phyloP scores from a whole-genome alignment of 179 eudicot genomes.

The Pouteria campechiana region DNA sequence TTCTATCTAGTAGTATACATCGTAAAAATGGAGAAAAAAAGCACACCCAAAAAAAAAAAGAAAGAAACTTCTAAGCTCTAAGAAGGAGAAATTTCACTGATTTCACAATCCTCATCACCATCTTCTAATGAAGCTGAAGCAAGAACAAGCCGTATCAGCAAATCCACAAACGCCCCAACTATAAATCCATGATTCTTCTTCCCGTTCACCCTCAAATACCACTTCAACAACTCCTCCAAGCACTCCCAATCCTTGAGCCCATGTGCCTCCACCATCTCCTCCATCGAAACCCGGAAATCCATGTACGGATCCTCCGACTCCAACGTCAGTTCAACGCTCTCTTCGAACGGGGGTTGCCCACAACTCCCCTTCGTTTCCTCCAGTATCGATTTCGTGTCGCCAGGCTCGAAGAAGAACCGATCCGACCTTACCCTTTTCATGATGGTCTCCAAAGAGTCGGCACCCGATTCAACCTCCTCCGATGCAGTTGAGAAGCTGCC shows the following conservation, averaged over 20 bases:
- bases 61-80: too few species aligned
- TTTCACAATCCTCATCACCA: too few species aligned
- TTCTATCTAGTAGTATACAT: too few species aligned
- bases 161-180: slow-evolving; percentile 50
- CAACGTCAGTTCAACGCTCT: slow-evolving; percentile 39
- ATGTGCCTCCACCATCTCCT: slow-evolving; percentile 59
- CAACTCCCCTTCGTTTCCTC: slow-evolving; percentile 6
- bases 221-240: slow-evolving; percentile 49
- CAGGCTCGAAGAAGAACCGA: slow-evolving; percentile 54
- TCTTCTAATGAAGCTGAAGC: slow-evolving; percentile 7
- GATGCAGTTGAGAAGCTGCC: slow-evolving; percentile 23
- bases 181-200: slow-evolving; percentile 46
- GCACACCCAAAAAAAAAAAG: too few species aligned
- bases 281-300: slow-evolving; percentile 70
- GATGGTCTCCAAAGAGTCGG: slow-evolving; percentile 30
- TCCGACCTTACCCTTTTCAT: slow-evolving; percentile 39
- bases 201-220: slow-evolving; percentile 61
- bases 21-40: too few species aligned
- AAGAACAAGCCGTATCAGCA: slow-evolving; percentile 22
- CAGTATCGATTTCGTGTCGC: slow-evolving; percentile 25
- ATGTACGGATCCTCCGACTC: slow-evolving; percentile 45
- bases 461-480: slow-evolving; percentile 3
- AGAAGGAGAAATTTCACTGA: too few species aligned
- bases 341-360: slow-evolving; percentile 11
- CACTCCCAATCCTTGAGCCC: slow-evolving; percentile 53